Percentiles rank a stretch among this genome's conserved stretches.
phyloP scores from a whole-genome alignment of 768 basidiomycete species.

The Psilocybe cyanescens region DNA sequence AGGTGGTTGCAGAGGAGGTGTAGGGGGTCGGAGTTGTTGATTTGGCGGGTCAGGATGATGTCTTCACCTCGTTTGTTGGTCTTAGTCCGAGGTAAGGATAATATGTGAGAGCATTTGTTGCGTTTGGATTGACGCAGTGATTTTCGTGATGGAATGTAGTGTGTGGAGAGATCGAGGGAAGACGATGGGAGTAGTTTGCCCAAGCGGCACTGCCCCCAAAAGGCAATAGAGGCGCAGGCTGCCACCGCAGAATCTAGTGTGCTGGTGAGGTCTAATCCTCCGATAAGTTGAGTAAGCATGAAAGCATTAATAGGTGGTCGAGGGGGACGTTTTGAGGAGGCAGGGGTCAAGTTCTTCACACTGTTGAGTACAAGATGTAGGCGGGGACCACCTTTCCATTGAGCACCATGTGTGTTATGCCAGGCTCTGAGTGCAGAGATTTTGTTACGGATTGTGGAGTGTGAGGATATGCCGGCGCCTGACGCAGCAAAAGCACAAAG shows the following conservation, averaged over 20 bases:
- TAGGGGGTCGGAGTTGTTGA: too few species aligned
- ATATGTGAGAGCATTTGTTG: conserved; percentile 10
- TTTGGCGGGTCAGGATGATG: too few species aligned
- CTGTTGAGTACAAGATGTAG: conserved; percentile 29
- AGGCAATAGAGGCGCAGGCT: conserved; percentile 24
- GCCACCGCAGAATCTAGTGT: conserved; percentile 27
- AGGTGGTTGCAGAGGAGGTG: too few species aligned
- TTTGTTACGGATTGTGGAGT: conserved; percentile 23
- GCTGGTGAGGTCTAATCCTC: conserved; percentile 15
- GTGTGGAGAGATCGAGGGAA: not conserved
- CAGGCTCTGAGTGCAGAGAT: conserved; percentile 33
- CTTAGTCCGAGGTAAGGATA: conserved; percentile 32
- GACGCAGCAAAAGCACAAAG: conserved; percentile 33
- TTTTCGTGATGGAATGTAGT: conserved; percentile 5
- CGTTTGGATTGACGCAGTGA: conserved; percentile 2
- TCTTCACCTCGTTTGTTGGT: not conserved
- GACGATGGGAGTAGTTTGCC: conserved; percentile 32
- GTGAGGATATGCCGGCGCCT: conserved; percentile 21
- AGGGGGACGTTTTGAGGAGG: conserved; percentile 11
- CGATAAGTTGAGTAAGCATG: conserved; percentile 24
- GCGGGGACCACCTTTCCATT: conserved; percentile 22
- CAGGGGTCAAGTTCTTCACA: conserved; percentile 26
- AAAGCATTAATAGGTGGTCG: conserved; percentile 22
- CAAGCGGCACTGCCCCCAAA: conserved; percentile 34
- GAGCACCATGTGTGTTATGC: conserved; percentile 31